Base-by-base conservation (phyloP, 805 yeast genomes). In the Candida endomychidarum region DNA sequence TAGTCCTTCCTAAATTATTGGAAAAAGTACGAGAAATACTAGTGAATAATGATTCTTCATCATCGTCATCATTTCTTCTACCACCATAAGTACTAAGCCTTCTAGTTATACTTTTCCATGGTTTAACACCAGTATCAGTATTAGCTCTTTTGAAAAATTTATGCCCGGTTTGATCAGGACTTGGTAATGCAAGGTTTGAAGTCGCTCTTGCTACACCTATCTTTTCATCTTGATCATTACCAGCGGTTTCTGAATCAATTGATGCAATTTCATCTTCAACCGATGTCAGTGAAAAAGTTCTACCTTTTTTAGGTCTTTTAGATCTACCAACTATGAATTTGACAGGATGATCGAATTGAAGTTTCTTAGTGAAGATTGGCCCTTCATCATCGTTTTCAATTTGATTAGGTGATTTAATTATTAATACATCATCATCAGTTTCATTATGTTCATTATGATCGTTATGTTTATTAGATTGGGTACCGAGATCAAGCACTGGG, bases 381-480 rank as follows among this genome's bases (percentile, higher is more conserved):
- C 40, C 47, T 39, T 56, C 60, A 8, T 63, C 60, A 8, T 63
- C 59, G 11, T 62, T 53, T 50, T 74, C 85, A 44, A 84, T 67
- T 51, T 83, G 95, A 14, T 83, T 77, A 1, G 98, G 96, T 0
- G 93, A 82, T 44, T 75, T 75, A 31, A 89, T 83, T 6, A 83
- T 78, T 24, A 88, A 61, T 1, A 91, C 89, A 4, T 91, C 95
- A 25, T 81, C 78, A 24, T 79, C 83, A 32, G 35, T 20, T 5
- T 27, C 31, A 12, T 27, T 10, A 27, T 27, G 19, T 6, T 27
- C 31, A 16, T 27, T 15, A 25, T 73, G 77, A 21, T 45, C 46
- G 17, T 71, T 74, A 4, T 53, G n/a, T n/a, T n/a, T 39, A 8
- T 17, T 17, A 20, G 14, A 7, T 15, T 58, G 56, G 17, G 8